Percentiles rank a stretch among this genome's conserved stretches.
These are phyloP conservation scores for Colletotrichum zoysiae DNA, from an alignment of 2,329 filamentous ascomycete genomes.

Conservation along the genomic window DNA sequence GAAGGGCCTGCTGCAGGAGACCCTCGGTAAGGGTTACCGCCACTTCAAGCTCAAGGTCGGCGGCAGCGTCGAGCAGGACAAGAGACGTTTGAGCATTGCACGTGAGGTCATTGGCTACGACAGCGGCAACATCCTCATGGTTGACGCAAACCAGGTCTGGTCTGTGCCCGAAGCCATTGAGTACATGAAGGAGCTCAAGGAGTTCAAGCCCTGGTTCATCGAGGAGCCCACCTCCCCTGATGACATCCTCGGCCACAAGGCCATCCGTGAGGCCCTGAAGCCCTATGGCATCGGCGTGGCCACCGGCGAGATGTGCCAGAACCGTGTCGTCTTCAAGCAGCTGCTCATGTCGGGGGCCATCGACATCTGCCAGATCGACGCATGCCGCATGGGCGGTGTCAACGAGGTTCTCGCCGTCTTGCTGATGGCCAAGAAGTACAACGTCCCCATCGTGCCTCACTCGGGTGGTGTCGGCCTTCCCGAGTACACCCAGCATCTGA, in stretches of 20 bases:
- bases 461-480: conserved; percentile 90
- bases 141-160: conserved; percentile 95
- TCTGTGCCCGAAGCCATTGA: conserved; percentile 88
- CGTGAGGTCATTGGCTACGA: conserved; percentile 86
- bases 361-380: conserved; percentile 90
- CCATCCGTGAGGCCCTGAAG: conserved; percentile 82
- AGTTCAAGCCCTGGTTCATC: conserved; percentile 94
- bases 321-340: conserved; percentile 95
- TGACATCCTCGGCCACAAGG: conserved; percentile 89
- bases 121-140: conserved; percentile 87
- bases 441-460: conserved; percentile 88
- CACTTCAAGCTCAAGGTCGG: conserved; percentile 96
- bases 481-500: conserved; percentile 94
- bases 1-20: conserved; percentile 79
- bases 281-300: conserved; percentile 85
- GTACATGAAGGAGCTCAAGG: conserved; percentile 84
- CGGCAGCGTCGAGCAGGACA: conserved; percentile 77
- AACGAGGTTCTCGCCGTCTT: conserved; percentile 94
- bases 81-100: conserved; percentile 77
- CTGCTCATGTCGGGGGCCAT: conserved; percentile 83
- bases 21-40: conserved; percentile 79
- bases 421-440: conserved; percentile 83
- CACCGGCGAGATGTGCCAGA: conserved; percentile 96
- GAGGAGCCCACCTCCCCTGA: conserved; percentile 94
- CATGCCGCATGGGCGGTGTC: conserved; percentile 88